Conservation (phyloP, 2,329 filamentous ascomycete species). For the Verticillium nubilum region DNA sequence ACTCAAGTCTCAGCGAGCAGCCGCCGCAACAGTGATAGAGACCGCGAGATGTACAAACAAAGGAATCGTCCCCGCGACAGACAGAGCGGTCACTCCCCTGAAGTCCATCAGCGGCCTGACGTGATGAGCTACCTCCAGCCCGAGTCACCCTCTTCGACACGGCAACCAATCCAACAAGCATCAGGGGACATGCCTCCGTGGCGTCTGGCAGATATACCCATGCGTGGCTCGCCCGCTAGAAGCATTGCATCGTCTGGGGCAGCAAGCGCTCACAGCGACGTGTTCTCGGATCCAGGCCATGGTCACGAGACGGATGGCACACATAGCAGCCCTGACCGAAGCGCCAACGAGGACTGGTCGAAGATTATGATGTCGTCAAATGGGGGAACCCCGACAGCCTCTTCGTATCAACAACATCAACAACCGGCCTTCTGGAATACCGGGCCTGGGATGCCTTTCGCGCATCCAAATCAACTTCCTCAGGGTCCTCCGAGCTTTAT, state of each 20-base stretch:
- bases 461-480: constrained; percentile 26
- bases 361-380: constrained; percentile 1
- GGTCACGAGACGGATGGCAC: constrained; percentile 38
- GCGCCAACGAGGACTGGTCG: constrained; percentile 21
- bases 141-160: constrained; percentile 44
- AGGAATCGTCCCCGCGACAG: constrained; percentile 14
- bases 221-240: constrained; percentile 17
- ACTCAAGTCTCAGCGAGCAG: constrained; percentile 24
- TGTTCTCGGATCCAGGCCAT: constrained; percentile 25
- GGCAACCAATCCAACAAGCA: constrained; percentile 23
- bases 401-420: constrained; percentile 5
- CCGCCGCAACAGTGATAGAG: constrained; percentile 1
- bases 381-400: constrained; percentile 8
- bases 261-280: constrained; percentile 45
- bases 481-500: constrained; percentile 29
- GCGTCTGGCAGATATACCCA: constrained; percentile 16
- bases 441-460: constrained; percentile 32
- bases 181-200: constrained; percentile 6
- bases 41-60: constrained; percentile 8
- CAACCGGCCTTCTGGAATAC: constrained; percentile 27
- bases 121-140: constrained; percentile 52
- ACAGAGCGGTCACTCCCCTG: constrained; percentile 6
- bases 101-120: constrained; percentile 18
- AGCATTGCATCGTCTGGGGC: constrained; percentile 40
- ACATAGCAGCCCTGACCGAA: constrained; percentile 35